These are phyloP conservation scores for Mycena pura DNA, from an alignment of 768 basidiomycete species.

Conservation along the genomic window DNA sequence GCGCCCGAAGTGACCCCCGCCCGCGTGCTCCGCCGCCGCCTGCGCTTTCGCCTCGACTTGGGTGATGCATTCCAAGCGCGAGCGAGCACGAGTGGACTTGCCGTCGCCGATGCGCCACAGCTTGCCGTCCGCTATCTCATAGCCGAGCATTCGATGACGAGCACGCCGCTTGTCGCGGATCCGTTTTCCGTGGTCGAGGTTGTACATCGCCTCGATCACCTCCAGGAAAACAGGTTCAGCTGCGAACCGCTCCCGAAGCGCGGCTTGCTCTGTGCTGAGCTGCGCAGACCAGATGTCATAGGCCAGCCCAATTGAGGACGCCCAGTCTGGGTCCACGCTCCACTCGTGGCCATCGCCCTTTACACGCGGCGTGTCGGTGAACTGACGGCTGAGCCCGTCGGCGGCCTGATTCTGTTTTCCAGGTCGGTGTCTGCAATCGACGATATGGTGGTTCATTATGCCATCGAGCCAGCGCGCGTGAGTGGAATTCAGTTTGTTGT, in stretches of 20 bases:
- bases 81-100: conserved; percentile 8
- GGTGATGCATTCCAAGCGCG: conserved; percentile 36
- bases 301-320: neutral
- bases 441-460: conserved; percentile 26
- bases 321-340: conserved; percentile 29
- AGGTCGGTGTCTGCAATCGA: conserved; percentile 28
- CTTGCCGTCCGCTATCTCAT: conserved; percentile 30
- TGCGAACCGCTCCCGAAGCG: conserved; percentile 13
- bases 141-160: conserved; percentile 21
- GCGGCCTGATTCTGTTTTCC: conserved; percentile 28
- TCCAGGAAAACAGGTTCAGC: conserved; percentile 28
- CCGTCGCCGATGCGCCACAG: conserved; percentile 30
- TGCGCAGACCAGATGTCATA: conserved; percentile 16
- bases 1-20: conserved; percentile 41
- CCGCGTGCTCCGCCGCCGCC: conserved; percentile 29
- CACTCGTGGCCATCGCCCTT: conserved; percentile 33
- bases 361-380: too few species aligned
- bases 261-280: neutral
- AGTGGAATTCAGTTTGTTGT: conserved; percentile 31
- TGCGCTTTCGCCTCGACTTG: conserved; percentile 31
- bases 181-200: conserved; percentile 20
- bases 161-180: conserved; percentile 22
- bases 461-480: conserved; percentile 36
- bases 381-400: conserved; percentile 33
- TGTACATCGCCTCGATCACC: conserved; percentile 22